Evolutionary conservation across 75 land plant genomes (phyloP), one percentile per base, ranked within the genome.

Genomic region (Picea glauca): DNA sequence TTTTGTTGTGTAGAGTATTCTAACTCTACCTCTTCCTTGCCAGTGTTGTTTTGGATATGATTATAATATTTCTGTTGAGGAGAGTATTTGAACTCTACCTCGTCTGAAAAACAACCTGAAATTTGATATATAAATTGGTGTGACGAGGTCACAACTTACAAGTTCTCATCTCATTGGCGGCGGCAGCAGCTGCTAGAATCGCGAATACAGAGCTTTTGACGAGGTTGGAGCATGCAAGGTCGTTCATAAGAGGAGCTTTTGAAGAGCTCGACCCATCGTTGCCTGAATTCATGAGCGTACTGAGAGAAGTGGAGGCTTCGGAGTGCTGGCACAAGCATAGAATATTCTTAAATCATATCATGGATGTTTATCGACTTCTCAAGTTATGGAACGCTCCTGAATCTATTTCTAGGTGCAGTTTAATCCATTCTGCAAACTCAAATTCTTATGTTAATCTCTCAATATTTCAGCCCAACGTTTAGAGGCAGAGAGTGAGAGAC

Each of bases 281-380:
- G 20, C 97, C 98, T 0, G 17, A 76, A 20, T 84, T 90, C 14
- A 63, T 90, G 7, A 63, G 82, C 11, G 87, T 88, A 40, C 78
- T 96, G 62, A 84, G 85, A 26, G 62, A 86, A 3, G 87, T 79
- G 32, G 94, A 93, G 2, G 96, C 98, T 23, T 85, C 89, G 6
- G 96, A 96, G 84, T 96, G 97, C 87, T 96, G 88, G 87, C 98
- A 96, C 94, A 96, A 93, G 87, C 94, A 96, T 78, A 88, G 91
- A 72, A 90, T 83, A 76, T 96, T 96, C 86, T 91, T 91, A 33
- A 88, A 87, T 32, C 98, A 93, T 77, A 78, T 96, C 43, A n/a
- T 85, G 31, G 91, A 86, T 66, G 82, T 85, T 17, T 86, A 96
- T 81, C 85, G 89, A 13, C 89, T 90, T 61, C 96, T 93, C 78